A percentile compares a stretch with the other conserved stretches of the same genome.
These are phyloP conservation scores for Heracleum sosnowskyi DNA, from an alignment of 129 eudicot genomes.

Conservation along the genomic window DNA sequence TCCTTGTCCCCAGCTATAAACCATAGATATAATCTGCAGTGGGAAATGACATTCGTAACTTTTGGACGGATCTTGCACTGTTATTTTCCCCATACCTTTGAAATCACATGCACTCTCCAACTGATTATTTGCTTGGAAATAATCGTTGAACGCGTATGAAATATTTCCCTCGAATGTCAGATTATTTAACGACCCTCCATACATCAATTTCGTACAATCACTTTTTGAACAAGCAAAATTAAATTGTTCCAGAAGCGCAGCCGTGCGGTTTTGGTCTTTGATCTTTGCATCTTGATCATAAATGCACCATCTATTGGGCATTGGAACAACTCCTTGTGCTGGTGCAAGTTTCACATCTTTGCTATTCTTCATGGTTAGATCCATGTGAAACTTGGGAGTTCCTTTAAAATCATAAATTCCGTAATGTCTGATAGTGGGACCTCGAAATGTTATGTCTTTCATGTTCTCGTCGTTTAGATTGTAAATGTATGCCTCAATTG, in stretches of 20 bases:
- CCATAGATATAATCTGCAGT: neutral
- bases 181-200: conserved; percentile 14
- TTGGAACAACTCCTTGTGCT: conserved; percentile 7
- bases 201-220: conserved; percentile 15
- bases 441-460: neutral
- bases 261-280: neutral
- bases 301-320: conserved; percentile 25
- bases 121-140: conserved; percentile 8
- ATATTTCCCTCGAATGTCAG: conserved; percentile 4
- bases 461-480: conserved; percentile 17
- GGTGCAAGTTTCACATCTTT: neutral
- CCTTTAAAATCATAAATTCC: conserved; percentile 21
- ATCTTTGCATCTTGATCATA: neutral
- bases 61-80: neutral
- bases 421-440: conserved; percentile 15
- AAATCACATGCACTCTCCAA: neutral
- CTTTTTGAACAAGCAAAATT: neutral
- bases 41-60: neutral
- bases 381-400: conserved; percentile 18
- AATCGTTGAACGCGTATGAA: conserved; percentile 20
- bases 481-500: conserved; percentile 3
- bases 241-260: neutral
- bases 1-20: neutral
- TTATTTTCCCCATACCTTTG: neutral
- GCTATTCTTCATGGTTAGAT: conserved; percentile 10